These are phyloP conservation scores for Claviceps fusiformis DNA, from an alignment of 2,329 filamentous ascomycete genomes.

Conservation along the genomic window DNA sequence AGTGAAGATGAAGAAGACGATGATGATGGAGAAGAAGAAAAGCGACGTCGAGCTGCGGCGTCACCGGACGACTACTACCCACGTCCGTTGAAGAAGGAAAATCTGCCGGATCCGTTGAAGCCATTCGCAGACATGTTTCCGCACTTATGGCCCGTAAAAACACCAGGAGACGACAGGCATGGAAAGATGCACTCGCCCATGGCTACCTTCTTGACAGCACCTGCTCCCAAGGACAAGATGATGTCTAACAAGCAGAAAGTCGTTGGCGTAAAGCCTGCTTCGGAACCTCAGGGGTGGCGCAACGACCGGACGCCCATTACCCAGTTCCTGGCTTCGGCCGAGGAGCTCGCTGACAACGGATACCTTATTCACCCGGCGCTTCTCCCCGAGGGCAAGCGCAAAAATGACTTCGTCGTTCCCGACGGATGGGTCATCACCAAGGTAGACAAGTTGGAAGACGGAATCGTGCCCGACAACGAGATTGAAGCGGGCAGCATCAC, in stretches of 20 bases:
- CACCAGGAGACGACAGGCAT: slow-evolving; percentile 72
- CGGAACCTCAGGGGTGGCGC: slow-evolving; percentile 52
- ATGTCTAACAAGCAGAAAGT: slow-evolving; percentile 31
- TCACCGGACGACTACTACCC: slow-evolving; percentile 49
- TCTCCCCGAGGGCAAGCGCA: slow-evolving; percentile 44
- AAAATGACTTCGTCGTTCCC: slow-evolving; percentile 37
- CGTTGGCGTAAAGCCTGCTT: slow-evolving; percentile 41
- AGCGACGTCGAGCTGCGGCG: slow-evolving; percentile 17
- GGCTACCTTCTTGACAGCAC: slow-evolving; percentile 66
- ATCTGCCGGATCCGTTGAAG: slow-evolving; percentile 40
- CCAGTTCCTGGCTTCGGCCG: slow-evolving; percentile 56
- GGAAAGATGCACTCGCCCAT: slow-evolving; percentile 77
- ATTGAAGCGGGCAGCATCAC: slow-evolving; percentile 74
- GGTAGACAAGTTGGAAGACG: slow-evolving; percentile 53
- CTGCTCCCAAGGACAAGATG: slow-evolving; percentile 52
- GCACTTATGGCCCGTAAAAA: slow-evolving; percentile 78
- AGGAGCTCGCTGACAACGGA: slow-evolving; percentile 70
- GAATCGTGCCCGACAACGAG: slow-evolving; percentile 51
- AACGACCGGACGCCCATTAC: slow-evolving; percentile 72
- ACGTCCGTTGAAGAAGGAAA: slow-evolving; percentile 34
- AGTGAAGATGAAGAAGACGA: slow-evolving; percentile 10
- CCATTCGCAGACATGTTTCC: slow-evolving; percentile 72
- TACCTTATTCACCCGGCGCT: slow-evolving; percentile 73
- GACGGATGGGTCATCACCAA: slow-evolving; percentile 74
- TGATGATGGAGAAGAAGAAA: slow-evolving; percentile 13